Conservation (phyloP, 495 filamentous ascomycete species). For the Aspergillus egyptiacus region DNA sequence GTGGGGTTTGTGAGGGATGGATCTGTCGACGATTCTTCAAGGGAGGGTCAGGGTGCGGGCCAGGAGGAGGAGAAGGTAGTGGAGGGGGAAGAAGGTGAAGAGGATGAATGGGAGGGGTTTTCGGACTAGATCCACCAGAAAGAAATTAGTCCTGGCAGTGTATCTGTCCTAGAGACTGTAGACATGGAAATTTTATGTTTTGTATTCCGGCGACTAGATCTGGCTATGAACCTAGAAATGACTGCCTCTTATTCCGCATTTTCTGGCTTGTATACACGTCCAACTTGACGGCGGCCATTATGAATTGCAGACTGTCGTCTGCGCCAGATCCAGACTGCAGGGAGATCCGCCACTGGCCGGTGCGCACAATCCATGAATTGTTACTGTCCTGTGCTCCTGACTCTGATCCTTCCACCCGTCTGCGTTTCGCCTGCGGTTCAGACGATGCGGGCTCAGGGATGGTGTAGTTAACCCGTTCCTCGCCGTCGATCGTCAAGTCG, state of each 20-base stretch:
- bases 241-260: slow-evolving; percentile 60
- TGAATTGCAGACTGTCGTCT: slow-evolving; percentile 42
- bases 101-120: slow-evolving; percentile 44
- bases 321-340: slow-evolving; percentile 50
- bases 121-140: slow-evolving; percentile 41
- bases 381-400: slow-evolving; percentile 4
- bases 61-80: slow-evolving; percentile 18
- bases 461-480: slow-evolving; percentile 14
- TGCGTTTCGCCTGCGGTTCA: slow-evolving; percentile 44
- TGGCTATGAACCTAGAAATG: slow-evolving; percentile 49
- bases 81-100: slow-evolving; percentile 23
- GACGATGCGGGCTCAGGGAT: not conserved
- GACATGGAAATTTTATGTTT: not conserved
- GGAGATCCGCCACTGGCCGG: slow-evolving; percentile 74
- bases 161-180: not conserved
- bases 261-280: slow-evolving; percentile 66
- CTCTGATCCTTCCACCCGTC: slow-evolving; percentile 24
- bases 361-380: slow-evolving; percentile 63
- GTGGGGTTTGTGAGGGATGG: slow-evolving; percentile 56
- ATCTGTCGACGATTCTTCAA: slow-evolving; percentile 6
- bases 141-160: too few relatives aligned
- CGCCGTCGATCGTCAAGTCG: slow-evolving; percentile 65
- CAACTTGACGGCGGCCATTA: slow-evolving; percentile 74
- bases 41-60: not conserved
- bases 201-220: not conserved